These are phyloP conservation scores for Pythium insidiosum DNA, from an alignment of 352 stramenopile genomes.

Conservation along the genomic window DNA sequence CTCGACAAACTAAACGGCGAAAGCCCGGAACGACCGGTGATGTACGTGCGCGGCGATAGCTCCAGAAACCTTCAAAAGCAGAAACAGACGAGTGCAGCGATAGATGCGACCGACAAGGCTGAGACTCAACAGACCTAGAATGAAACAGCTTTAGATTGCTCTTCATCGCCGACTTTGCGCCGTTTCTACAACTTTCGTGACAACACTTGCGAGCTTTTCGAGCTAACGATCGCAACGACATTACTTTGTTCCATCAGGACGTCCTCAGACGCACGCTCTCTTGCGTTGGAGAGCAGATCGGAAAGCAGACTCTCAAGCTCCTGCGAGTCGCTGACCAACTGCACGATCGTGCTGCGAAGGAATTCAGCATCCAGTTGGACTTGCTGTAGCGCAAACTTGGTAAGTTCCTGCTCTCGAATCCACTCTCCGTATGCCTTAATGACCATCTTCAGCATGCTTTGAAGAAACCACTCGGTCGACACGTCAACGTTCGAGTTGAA, in stretches of 20 bases:
- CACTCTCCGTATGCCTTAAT: slow-evolving; percentile 73
- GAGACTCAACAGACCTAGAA: no score
- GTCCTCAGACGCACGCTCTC: slow-evolving; percentile 51
- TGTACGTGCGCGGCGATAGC: slow-evolving; percentile 36
- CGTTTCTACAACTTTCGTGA: slow-evolving; percentile 28
- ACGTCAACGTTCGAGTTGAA: slow-evolving; percentile 41
- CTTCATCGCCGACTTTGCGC: no score
- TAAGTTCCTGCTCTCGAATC: slow-evolving; percentile 49
- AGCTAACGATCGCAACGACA: slow-evolving; percentile 77
- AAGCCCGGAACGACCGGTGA: slow-evolving; percentile 12
- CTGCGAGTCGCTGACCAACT: slow-evolving; percentile 44
- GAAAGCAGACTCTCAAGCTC: slow-evolving; percentile 73
- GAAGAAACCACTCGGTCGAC: slow-evolving; percentile 54
- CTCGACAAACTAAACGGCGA: slow-evolving; percentile 31
- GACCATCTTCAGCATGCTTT: slow-evolving; percentile 66
- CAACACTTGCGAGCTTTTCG: slow-evolving; percentile 63
- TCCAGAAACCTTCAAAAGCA: slow-evolving; percentile 2
- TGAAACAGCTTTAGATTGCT: no score
- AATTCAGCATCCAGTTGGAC: slow-evolving; percentile 79
- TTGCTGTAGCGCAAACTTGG: slow-evolving; percentile 65
- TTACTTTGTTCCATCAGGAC: slow-evolving; percentile 78
- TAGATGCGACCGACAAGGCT: neutral
- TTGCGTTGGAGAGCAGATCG: slow-evolving; percentile 68
- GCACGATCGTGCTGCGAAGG: slow-evolving; percentile 37
- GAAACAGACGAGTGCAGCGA: no score